Base-by-base conservation (phyloP, 2,329 filamentous ascomycete species). In the Talaromyces atroroseus region DNA sequence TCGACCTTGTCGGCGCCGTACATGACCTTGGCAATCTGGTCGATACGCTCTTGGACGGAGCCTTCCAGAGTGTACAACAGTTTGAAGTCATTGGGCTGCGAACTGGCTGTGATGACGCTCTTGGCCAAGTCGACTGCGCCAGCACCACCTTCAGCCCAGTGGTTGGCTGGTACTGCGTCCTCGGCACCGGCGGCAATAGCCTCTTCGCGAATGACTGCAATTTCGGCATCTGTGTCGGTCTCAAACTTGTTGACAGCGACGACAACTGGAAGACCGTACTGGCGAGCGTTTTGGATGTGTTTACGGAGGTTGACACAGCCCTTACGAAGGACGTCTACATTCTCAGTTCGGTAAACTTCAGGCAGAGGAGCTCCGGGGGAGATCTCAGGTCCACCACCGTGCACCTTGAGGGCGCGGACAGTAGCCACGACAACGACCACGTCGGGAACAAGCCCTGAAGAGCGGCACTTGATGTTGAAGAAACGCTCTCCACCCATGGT, bases 401-500 rank as follows among this genome's bases (percentile, higher is more conserved):
- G 94, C 3, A 96, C 92, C 81, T 99, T 99, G 62, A 99, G 81
- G 6, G 94, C 94, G 64, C 94, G 88, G 47, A 99, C 89, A 2
- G 94, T 99, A 23, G 94, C 92, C 38, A 99, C 94, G 58, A 99
- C 86, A 46, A 99, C 90, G 6, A 96, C 92, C 1, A 91, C 90
- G 68, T 99, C 94, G 1, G 94, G 94, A 2, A 90, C 84, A 47
- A 99, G 86, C 23, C 92, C 92, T 5, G 92, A 96, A 10, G 91
- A 89, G 59, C 94, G 88, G 78, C 94, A 97, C 82, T 99, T 99
- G 81, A 99, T 97, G 80, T 99, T 97, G 85, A 99, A 97, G 82
- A 99, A 99, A 52, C 94, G 88, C 81, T 99, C 94, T 61, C 94
- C 94, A 62, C 94, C 94, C 94, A 99, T 99, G 66, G 94, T 97